Percentiles rank a stretch among this genome's conserved stretches.
These are phyloP conservation scores for Xylaria flabelliformis DNA, from an alignment of 495 filamentous ascomycete genomes.

Conservation along the genomic window DNA sequence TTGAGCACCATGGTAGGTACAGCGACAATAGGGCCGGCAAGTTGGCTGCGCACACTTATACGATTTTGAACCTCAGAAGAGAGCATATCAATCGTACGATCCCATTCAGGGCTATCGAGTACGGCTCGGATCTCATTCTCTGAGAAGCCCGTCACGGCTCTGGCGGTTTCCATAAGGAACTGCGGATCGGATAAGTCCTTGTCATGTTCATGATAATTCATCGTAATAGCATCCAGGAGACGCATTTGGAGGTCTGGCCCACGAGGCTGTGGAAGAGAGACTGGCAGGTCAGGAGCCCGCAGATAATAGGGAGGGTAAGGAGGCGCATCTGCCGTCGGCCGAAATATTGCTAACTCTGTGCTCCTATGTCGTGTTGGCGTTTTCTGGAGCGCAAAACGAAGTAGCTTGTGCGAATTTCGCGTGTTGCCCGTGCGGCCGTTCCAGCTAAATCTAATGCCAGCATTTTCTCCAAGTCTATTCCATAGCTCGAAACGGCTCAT, in stretches of 20 bases:
- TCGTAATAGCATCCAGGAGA: constrained; percentile 71
- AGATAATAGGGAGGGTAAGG: constrained; percentile 27
- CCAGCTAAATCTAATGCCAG: constrained; percentile 74
- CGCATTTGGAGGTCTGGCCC: constrained; percentile 60
- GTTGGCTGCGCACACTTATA: constrained; percentile 61
- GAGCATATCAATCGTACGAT: constrained; percentile 34
- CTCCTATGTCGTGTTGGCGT: constrained; percentile 41
- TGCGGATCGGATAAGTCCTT: constrained; percentile 72
- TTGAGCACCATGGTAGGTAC: constrained; percentile 81
- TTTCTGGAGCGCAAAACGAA: constrained; percentile 69
- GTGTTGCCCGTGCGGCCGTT: constrained; percentile 76
- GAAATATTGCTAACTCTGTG: constrained; percentile 27
- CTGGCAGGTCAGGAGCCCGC: background rate
- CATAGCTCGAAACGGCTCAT: constrained; percentile 40
- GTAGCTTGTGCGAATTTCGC: constrained; percentile 75
- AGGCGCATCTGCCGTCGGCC: background rate
- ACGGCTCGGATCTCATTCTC: constrained; percentile 63
- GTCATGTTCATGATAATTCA: constrained; percentile 73
- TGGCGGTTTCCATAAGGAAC: constrained; percentile 63
- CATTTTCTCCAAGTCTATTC: constrained; percentile 54
- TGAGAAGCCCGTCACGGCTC: constrained; percentile 58
- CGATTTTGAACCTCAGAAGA: constrained; percentile 40
- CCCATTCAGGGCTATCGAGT: constrained; percentile 58
- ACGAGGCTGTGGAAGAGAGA: constrained; percentile 24
- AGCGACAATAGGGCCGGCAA: constrained; percentile 61